phyloP scores from a whole-genome alignment of 129 eudicot species.

The Lactuca sativa region DNA sequence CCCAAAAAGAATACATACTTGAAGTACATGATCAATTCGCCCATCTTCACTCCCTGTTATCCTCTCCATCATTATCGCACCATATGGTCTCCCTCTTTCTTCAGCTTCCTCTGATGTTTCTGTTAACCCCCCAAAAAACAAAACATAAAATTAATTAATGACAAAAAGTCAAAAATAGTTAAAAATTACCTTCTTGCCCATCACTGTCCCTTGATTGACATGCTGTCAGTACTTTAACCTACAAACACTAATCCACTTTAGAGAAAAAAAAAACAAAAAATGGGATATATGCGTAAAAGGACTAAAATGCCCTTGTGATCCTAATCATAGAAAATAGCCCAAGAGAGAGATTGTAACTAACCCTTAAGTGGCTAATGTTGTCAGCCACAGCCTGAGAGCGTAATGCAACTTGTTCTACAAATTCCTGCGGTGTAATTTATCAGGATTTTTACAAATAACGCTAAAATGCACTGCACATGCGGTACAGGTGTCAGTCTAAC shows the following conservation, averaged over 20 bases:
- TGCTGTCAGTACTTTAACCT: conserved; percentile 78
- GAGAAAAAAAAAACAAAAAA: too few relatives aligned
- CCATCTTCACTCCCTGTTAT: conserved; percentile 73
- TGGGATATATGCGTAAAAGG: not conserved
- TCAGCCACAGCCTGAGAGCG: conserved; percentile 59
- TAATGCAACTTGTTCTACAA: conserved; percentile 60
- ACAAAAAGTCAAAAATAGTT: not conserved
- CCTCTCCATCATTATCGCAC: conserved; percentile 81
- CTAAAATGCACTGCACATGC: conserved; percentile 2
- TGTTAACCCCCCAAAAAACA: conserved; percentile 34
- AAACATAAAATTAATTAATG: conserved; percentile 9
- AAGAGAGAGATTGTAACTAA: conserved; percentile 21
- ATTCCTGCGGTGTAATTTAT: conserved; percentile 59
- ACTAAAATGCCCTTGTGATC: not conserved
- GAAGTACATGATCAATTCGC: conserved; percentile 85
- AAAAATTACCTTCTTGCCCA: conserved; percentile 55
- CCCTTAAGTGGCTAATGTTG: conserved; percentile 52
- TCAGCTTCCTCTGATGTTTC: conserved; percentile 47
- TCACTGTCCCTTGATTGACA: conserved; percentile 65
- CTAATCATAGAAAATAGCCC: not conserved
- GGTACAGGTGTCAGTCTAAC: not conserved
- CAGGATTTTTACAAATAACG: conserved; percentile 1
- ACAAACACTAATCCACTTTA: not conserved
- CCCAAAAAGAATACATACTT: conserved; percentile 46
- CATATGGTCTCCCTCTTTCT: conserved; percentile 70